Evolutionary conservation across 2,329 filamentous ascomycete genomes (phyloP), one percentile per base, ranked within the genome.

Genomic region (Beauveria scarabaeidicola): DNA sequence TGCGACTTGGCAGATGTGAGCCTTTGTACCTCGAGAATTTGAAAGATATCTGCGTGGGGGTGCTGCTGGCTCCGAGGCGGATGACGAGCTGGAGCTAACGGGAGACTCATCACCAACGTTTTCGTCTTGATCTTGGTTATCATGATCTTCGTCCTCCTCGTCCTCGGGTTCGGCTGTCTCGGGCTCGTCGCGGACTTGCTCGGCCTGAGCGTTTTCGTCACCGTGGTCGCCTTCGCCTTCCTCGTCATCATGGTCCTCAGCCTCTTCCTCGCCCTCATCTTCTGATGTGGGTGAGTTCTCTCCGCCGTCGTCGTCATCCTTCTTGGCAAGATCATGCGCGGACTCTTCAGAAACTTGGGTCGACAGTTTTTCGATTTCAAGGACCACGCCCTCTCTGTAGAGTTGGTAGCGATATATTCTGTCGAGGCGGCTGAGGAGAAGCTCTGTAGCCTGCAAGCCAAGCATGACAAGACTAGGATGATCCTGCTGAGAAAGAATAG

Each of bases 371-470:
- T 85, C 81, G 55, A 99, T 95, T 71, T 99, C 93, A 1, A 88
- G 81, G 66, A 97, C 92, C 47, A 99, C 94, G 40, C 94, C 94
- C 74, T 99, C 95, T 0, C 94, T 89, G 69, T 99, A 96, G 66
- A 99, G 93, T 67, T 99, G 95, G 67, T 97, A 96, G 27, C 90
- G 87, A 69, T 99, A 99, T 32, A 97, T 89, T 23, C 87, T 81
- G 63, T 92, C 90, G 6, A 99, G 78, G 19, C 95, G 86, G 67
- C 86, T 87, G 61, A 97, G 81, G 1, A 99, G 81, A 6, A 99
- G 78, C 71, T 97, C 92, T 0, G 93, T 90, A 41, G 92, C 93
- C 69, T 96, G 90, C 17, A 99, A 78, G 19, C 91, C 93, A 64
- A 87, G 88, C 63, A 91, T 89, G 10, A 97, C 91, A 5, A 99